These are phyloP conservation scores for Hypoxylon sp. DNA, from an alignment of 2,329 filamentous ascomycete species.

Conservation along the genomic window DNA sequence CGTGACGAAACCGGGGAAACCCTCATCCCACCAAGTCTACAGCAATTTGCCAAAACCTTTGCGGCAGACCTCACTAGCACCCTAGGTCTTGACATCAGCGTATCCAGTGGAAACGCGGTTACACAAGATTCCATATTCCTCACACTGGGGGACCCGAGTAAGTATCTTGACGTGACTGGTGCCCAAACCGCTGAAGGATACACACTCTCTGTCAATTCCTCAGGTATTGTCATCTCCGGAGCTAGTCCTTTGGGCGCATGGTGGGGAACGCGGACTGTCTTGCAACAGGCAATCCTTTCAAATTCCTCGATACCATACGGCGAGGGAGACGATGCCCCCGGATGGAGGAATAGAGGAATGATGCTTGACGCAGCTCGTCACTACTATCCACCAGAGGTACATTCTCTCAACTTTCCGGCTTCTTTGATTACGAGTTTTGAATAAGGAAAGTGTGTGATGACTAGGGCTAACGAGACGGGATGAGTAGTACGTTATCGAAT, in stretches of 20 bases:
- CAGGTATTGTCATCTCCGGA: conserved; percentile 60
- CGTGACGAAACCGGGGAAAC: conserved; percentile 61
- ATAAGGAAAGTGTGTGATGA: neutral
- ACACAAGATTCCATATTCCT: conserved; percentile 55
- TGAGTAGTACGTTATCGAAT: conserved; percentile 62
- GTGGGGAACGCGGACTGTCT: conserved; percentile 68
- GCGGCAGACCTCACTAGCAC: conserved; percentile 50
- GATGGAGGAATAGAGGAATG: conserved; percentile 62
- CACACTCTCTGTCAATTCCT: conserved; percentile 55
- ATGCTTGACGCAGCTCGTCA: conserved; percentile 66
- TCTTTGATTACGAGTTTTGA: neutral
- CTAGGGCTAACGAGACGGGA: conserved; percentile 4
- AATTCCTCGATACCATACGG: conserved; percentile 57
- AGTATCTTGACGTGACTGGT: conserved; percentile 60
- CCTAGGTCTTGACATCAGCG: conserved; percentile 48
- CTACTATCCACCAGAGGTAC: conserved; percentile 62
- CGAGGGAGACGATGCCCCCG: conserved; percentile 60
- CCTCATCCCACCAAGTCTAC: conserved; percentile 63
- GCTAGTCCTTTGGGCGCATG: conserved; percentile 67
- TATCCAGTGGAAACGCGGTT: conserved; percentile 43
- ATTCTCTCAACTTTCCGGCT: neutral
- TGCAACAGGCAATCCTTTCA: conserved; percentile 62
- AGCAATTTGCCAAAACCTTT: conserved; percentile 61
- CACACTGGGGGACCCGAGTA: conserved; percentile 56
- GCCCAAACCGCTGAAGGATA: conserved; percentile 63